A percentile compares a stretch with the other conserved stretches of the same genome.
Evolutionary conservation across 768 basidiomycete genomes (phyloP).

Genomic region (Suillus plorans): DNA sequence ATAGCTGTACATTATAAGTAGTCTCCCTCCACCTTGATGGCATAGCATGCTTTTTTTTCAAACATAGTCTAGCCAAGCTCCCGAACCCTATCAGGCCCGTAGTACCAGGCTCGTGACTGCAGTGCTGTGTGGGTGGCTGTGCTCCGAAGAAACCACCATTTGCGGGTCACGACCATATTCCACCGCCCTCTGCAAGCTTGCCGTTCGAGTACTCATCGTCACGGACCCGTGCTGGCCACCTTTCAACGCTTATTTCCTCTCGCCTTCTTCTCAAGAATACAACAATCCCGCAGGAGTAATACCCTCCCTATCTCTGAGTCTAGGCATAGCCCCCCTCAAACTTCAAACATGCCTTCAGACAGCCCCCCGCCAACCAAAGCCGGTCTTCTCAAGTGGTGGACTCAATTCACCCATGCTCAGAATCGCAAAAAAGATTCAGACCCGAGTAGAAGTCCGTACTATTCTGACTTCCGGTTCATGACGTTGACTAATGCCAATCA

Average conservation of each 20-base stretch:
- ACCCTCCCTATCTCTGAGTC: slow-evolving; percentile 4
- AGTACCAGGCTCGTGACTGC: background rate
- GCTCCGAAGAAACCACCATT: slow-evolving; percentile 1
- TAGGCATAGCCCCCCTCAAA: background rate
- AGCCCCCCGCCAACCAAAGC: slow-evolving; percentile 47
- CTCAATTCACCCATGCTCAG: slow-evolving; percentile 67
- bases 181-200: background rate
- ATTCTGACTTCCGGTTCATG: background rate
- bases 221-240: slow-evolving; percentile 19
- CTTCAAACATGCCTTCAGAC: slow-evolving; percentile 29
- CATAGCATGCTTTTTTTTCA: background rate
- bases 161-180: slow-evolving; percentile 6
- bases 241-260: slow-evolving; percentile 2
- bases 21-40: background rate
- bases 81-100: background rate
- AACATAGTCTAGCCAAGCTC: background rate
- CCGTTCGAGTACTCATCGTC: slow-evolving; percentile 12
- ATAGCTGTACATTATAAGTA: background rate
- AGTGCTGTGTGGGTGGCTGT: slow-evolving; percentile 4
- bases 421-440: slow-evolving; percentile 58
- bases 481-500: slow-evolving; percentile 2
- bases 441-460: slow-evolving; percentile 37
- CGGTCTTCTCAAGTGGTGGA: slow-evolving; percentile 81
- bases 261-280: background rate
- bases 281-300: background rate